Conservation (phyloP, 2,329 filamentous ascomycete species). For the Penicillium palitans region DNA sequence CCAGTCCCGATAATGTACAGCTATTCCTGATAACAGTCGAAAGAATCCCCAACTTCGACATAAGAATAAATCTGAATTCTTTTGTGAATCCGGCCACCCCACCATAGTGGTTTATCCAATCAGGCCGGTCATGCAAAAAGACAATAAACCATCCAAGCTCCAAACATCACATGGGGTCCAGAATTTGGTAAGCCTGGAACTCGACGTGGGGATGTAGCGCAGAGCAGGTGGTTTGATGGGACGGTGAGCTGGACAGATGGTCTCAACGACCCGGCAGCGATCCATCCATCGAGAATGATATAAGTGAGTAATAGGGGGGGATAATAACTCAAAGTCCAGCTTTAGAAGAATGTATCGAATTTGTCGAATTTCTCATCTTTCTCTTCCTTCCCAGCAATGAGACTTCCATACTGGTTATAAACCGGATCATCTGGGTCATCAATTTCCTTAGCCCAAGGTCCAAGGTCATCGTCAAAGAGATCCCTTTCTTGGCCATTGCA, state of each 20-base stretch:
- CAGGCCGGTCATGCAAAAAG: neutral
- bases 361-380: constrained; percentile 7
- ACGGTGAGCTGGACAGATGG: neutral
- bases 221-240: neutral
- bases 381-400: constrained; percentile 38
- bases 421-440: constrained; percentile 34
- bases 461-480: constrained; percentile 51
- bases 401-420: constrained; percentile 42
- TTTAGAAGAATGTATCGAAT: neutral
- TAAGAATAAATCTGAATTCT: neutral
- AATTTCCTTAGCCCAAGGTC: constrained; percentile 42
- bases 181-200: neutral
- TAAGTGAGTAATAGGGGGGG: neutral
- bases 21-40: neutral
- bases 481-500: constrained; percentile 47
- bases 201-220: neutral
- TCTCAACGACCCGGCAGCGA: neutral
- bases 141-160: neutral
- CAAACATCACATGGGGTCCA: neutral
- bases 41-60: neutral
- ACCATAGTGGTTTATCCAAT: neutral
- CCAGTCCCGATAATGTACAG: neutral
- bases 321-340: neutral
- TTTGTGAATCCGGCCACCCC: neutral
- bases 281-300: neutral